Evolutionary conservation across 352 stramenopile genomes (phyloP).

Genomic region (Phytophthora quininea): DNA sequence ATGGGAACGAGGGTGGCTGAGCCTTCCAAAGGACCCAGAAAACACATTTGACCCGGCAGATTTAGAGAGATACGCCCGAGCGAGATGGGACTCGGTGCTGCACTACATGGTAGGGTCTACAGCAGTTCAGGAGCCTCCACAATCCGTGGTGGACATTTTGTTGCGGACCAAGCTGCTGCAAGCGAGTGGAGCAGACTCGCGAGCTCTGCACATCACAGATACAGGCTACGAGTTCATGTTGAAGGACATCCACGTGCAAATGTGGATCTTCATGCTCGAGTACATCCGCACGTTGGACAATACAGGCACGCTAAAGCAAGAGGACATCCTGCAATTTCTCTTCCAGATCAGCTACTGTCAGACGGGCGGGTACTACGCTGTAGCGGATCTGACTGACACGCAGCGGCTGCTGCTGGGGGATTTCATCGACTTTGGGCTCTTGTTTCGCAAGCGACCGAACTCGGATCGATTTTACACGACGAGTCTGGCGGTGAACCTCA

Average conservation of each 20-base stretch:
- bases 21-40: conserved; percentile 50
- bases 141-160: conserved; percentile 77
- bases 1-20: conserved; percentile 64
- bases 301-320: conserved; percentile 70
- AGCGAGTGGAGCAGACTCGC: conserved; percentile 54
- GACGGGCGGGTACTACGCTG: conserved; percentile 85
- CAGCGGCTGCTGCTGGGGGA: conserved; percentile 81
- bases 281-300: conserved; percentile 88
- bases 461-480: conserved; percentile 89
- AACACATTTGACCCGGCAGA: conserved; percentile 53
- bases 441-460: conserved; percentile 68
- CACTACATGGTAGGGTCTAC: conserved; percentile 83
- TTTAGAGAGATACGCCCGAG: conserved; percentile 64
- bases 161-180: conserved; percentile 76
- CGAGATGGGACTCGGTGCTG: conserved; percentile 72
- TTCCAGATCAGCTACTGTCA: conserved; percentile 92
- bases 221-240: conserved; percentile 93
- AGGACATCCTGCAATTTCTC: conserved; percentile 90
- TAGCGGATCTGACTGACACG: conserved; percentile 75
- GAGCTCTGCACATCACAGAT: conserved; percentile 85
- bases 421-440: conserved; percentile 88
- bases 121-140: conserved; percentile 63
- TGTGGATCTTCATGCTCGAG: conserved; percentile 92
- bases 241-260: conserved; percentile 92
- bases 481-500: conserved; percentile 89